These are phyloP conservation scores for Eimeria maxima DNA, from an alignment of 169 alveolate genomes.

Conservation along the genomic window DNA sequence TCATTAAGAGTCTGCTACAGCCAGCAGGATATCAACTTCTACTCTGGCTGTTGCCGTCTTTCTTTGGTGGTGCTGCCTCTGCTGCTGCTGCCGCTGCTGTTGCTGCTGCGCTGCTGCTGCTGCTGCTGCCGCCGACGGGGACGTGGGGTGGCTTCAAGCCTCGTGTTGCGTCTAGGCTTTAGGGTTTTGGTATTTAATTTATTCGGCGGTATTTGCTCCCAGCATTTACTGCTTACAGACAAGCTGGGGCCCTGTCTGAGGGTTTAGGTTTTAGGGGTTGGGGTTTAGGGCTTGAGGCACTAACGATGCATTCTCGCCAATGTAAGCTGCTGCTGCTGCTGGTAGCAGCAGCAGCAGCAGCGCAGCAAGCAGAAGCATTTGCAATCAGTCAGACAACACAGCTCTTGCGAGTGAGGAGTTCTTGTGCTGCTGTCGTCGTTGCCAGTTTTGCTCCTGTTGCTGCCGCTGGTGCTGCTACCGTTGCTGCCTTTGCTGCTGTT, in stretches of 20 bases:
- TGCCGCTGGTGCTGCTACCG: neutral
- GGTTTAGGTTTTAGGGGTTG: slow-evolving; percentile 8
- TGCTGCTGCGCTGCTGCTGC: slow-evolving; percentile 21
- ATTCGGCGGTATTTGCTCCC: neutral
- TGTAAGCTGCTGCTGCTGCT: slow-evolving; percentile 44
- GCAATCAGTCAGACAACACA: slow-evolving; percentile 2
- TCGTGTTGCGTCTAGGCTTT: neutral
- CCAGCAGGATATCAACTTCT: neutral
- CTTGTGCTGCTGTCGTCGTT: neutral
- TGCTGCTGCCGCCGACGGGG: slow-evolving; percentile 49
- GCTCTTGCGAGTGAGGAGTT: neutral
- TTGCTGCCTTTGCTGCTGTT: neutral
- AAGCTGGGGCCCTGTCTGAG: neutral
- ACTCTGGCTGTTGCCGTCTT: neutral
- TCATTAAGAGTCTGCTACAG: neutral
- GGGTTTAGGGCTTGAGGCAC: slow-evolving; percentile 7
- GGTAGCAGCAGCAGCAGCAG: slow-evolving; percentile 63
- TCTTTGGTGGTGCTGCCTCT: neutral
- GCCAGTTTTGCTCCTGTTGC: neutral
- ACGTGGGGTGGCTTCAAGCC: slow-evolving; percentile 63
- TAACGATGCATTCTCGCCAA: neutral
- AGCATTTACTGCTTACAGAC: neutral
- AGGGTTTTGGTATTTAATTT: slow-evolving; percentile 6
- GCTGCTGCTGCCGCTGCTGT: slow-evolving; percentile 14
- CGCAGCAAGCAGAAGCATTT: slow-evolving; percentile 36